Evolutionary conservation across 169 alveolate genomes (phyloP).

Genomic region (Plasmodium fragile): DNA sequence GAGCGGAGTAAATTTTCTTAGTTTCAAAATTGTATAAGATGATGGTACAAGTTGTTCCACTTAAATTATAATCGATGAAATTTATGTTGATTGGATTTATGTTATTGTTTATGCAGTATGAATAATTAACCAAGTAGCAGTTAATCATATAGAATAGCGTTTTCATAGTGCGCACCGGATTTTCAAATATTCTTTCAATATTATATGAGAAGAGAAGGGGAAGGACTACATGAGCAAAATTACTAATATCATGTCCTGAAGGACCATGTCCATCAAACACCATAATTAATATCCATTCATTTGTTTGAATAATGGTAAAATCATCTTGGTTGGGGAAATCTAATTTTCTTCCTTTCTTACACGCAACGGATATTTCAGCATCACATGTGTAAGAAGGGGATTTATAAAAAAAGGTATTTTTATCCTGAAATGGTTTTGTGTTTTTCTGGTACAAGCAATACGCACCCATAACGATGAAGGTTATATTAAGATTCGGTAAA

Average conservation of each 20-base stretch:
- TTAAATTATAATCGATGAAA: constrained; percentile 84
- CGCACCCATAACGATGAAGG: constrained; percentile 74
- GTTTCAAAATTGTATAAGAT: constrained; percentile 76
- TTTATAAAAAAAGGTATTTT: constrained; percentile 73
- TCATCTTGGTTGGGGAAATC: constrained; percentile 88
- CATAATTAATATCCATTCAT: constrained; percentile 82
- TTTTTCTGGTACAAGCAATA: constrained; percentile 50
- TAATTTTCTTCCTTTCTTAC: constrained; percentile 84
- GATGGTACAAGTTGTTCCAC: constrained; percentile 87
- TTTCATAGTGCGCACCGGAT: constrained; percentile 65
- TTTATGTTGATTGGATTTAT: constrained; percentile 81
- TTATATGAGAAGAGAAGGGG: constrained; percentile 79
- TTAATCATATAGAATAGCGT: constrained; percentile 74
- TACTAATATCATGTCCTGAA: constrained; percentile 87
- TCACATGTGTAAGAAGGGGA: constrained; percentile 75
- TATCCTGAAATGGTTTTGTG: constrained; percentile 73
- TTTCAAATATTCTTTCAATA: constrained; percentile 73
- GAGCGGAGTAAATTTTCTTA: constrained; percentile 81
- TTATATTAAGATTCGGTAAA: constrained; percentile 61
- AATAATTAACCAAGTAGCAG: constrained; percentile 79
- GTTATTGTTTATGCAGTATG: constrained; percentile 80
- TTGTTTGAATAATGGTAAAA: constrained; percentile 81
- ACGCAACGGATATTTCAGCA: constrained; percentile 78
- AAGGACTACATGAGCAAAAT: constrained; percentile 82
- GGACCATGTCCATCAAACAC: constrained; percentile 91